Percentiles rank a stretch among this genome's conserved stretches.
Conservation (phyloP, 495 filamentous ascomycete species). For the Penicillium malachiteum region DNA sequence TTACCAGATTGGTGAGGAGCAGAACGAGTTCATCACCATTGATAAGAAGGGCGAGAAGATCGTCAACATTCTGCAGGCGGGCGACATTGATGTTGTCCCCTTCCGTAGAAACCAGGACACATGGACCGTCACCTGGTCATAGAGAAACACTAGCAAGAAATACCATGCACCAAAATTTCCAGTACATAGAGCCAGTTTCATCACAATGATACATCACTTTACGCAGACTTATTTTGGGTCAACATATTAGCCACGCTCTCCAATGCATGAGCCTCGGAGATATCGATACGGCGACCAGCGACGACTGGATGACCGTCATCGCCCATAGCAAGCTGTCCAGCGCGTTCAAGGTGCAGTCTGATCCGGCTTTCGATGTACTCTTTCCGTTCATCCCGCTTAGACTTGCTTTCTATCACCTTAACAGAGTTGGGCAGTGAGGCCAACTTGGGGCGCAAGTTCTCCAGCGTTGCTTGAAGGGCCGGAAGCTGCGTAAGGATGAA, state of each 20-base stretch:
- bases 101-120: conserved; percentile 66
- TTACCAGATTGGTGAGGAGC: conserved; percentile 55
- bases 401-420: conserved; percentile 32
- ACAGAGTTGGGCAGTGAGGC: conserved; percentile 46
- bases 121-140: conserved; percentile 57
- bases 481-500: conserved; percentile 83
- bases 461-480: conserved; percentile 65
- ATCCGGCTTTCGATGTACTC: conserved; percentile 76
- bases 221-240: conserved; percentile 29
- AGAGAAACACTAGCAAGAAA: conserved; percentile 13
- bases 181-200: conserved; percentile 2
- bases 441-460: conserved; percentile 60
- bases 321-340: conserved; percentile 41
- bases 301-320: conserved; percentile 38
- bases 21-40: conserved; percentile 60
- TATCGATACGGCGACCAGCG: conserved; percentile 42
- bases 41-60: conserved; percentile 61
- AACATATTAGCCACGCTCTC: conserved; percentile 46
- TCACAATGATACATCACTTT: background rate
- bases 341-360: conserved; percentile 45
- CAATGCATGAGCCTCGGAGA: conserved; percentile 46
- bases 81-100: conserved; percentile 64
- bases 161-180: conserved; percentile 1
- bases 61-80: conserved; percentile 46
- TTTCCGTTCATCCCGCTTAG: conserved; percentile 55